phyloP scores from a whole-genome alignment of 495 filamentous ascomycete genomes.

The Articulospora tetracladia region DNA sequence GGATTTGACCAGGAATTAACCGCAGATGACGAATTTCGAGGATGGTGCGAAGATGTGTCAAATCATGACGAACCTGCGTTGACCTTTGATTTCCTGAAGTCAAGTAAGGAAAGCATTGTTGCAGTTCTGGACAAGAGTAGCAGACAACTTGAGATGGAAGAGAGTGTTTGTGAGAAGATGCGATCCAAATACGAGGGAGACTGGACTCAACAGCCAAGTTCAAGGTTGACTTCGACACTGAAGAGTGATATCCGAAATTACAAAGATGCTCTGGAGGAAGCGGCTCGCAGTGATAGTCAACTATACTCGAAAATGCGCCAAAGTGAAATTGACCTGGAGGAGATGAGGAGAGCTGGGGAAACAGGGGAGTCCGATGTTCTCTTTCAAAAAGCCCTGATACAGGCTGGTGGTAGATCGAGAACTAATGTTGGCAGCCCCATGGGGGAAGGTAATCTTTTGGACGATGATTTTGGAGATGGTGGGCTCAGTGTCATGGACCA shows the following conservation, averaged over 20 bases:
- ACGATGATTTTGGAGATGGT: conserved; percentile 85
- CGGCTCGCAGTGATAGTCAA: conserved; percentile 81
- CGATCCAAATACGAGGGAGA: conserved; percentile 92
- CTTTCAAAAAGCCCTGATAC: conserved; percentile 75
- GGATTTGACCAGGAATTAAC: conserved; percentile 86
- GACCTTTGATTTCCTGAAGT: conserved; percentile 73
- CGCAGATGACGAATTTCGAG: conserved; percentile 85
- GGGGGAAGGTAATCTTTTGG: conserved; percentile 74
- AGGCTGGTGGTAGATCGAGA: conserved; percentile 51
- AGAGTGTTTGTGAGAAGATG: conserved; percentile 99
- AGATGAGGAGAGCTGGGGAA: conserved; percentile 89
- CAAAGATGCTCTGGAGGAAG: conserved; percentile 82
- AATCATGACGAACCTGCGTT: conserved; percentile 68
- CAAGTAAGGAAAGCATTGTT: conserved; percentile 70
- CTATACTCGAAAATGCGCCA: conserved; percentile 78
- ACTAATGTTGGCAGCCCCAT: conserved; percentile 53
- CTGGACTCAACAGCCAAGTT: conserved; percentile 96
- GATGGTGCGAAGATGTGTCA: conserved; percentile 89
- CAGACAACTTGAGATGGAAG: conserved; percentile 91
- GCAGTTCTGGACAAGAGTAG: conserved; percentile 70
- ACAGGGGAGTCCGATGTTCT: conserved; percentile 84
- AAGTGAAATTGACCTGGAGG: conserved; percentile 84
- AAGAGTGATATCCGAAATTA: conserved; percentile 84
- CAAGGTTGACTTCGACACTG: conserved; percentile 80
- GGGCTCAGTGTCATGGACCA: conserved; percentile 81